Base-by-base conservation (phyloP, 192 early-diverging fungal genomes). In the Coemansia sp. region DNA sequence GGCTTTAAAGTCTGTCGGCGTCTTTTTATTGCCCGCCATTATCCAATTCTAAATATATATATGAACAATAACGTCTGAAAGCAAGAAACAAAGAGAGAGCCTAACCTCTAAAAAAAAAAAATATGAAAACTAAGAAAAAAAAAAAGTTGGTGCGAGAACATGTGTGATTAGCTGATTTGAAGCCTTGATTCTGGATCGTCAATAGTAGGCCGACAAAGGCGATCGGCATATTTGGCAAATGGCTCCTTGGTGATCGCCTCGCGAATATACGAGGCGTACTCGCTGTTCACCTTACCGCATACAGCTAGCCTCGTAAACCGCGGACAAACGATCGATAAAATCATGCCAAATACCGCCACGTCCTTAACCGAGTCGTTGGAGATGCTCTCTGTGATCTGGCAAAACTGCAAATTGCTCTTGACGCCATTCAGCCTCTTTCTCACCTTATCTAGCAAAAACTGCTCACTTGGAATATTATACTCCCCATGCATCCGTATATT, bases 1-100 rank as follows among this genome's bases (percentile, higher is more conserved):
- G 62, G 62, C 69, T 38, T 71, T 73, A 51, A 51, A 54, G 29
- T 58, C 40, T 15, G 59, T 57, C 20, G 25, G 22, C 43, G 39
- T 4, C 31, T 65, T 73, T 53, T 74, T 56, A 24, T 54, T 38
- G 24, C 37, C 40, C 7, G 43, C 24, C 51, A 39, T 64, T 43
- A 36, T 37, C 25, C 20, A 45, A 41, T n/a, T n/a, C n/a, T n/a
- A n/a, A n/a, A n/a, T n/a, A 7, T 29, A n/a, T n/a, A n/a, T n/a
- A n/a, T n/a, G n/a, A n/a, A n/a, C n/a, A n/a, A n/a, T n/a, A n/a
- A n/a, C n/a, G n/a, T n/a, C n/a, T n/a, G n/a, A 45, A 61, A 45
- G 45, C 15, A 45, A 45, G 29, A 35, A 40, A 24, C 20, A 37
- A 58, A 5, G 11, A 38, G 8, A 9, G 19, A 10, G 19, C 19